Conservation (phyloP, 495 filamentous ascomycete genomes). For the Neurospora sp. region DNA sequence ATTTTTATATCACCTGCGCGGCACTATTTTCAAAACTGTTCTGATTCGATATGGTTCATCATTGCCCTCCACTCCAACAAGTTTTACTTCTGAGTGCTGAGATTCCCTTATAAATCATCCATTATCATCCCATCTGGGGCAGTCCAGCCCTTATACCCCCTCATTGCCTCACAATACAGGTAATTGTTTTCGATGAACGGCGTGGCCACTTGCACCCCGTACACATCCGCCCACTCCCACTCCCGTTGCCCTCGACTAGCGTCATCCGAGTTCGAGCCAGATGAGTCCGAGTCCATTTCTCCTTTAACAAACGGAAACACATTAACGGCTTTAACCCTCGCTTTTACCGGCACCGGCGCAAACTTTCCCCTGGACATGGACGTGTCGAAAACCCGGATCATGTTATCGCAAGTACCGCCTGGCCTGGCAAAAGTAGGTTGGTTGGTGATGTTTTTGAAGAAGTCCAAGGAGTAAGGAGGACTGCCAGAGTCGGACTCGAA, state of each 20-base stretch:
- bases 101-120: not conserved
- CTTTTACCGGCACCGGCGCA: constrained; percentile 22
- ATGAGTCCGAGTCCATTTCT: not conserved
- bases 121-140: not conserved
- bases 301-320: constrained; percentile 16
- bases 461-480: constrained; percentile 11
- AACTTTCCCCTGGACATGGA: constrained; percentile 20
- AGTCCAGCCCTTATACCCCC: constrained; percentile 14
- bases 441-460: constrained; percentile 33
- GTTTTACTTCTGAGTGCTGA: not conserved
- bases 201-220: constrained; percentile 30
- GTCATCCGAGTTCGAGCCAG: not conserved
- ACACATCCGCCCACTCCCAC: constrained; percentile 19
- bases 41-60: too few relatives aligned
- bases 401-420: constrained; percentile 26
- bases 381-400: constrained; percentile 31
- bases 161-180: constrained; percentile 23
- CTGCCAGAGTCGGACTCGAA: not conserved
- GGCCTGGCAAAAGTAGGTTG: constrained; percentile 32
- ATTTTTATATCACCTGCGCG: too few relatives aligned
- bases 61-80: too few relatives aligned
- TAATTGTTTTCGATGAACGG: constrained; percentile 35
- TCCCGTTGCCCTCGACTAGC: not conserved
- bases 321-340: constrained; percentile 16
- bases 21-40: too few relatives aligned